Evolutionary conservation across 352 stramenopile genomes (phyloP).

Genomic region (Globisporangium acanthophoron): DNA sequence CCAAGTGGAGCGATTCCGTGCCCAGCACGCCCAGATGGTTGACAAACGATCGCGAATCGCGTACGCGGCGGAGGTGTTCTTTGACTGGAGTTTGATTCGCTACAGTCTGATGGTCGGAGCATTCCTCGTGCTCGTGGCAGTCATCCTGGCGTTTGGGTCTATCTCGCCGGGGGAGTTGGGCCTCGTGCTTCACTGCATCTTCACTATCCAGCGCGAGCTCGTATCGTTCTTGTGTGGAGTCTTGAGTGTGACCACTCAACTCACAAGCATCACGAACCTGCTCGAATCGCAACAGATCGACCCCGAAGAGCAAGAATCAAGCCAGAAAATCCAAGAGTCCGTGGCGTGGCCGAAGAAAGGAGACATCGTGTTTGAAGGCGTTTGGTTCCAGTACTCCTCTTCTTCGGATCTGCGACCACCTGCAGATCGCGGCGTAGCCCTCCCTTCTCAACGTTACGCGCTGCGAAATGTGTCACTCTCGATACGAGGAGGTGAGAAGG

Average conservation of each 20-base stretch:
- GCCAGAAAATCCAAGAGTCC: slow-evolving; percentile 7
- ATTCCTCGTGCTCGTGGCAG: slow-evolving; percentile 26
- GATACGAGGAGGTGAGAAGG: slow-evolving; percentile 1
- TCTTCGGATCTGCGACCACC: no score
- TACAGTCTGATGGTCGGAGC: slow-evolving; percentile 25
- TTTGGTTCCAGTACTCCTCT: slow-evolving; percentile 67
- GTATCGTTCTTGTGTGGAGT: slow-evolving; percentile 27
- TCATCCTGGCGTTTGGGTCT: slow-evolving; percentile 22
- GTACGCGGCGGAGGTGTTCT: slow-evolving; percentile 25
- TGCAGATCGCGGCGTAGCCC: no score
- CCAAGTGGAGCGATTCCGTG: slow-evolving; percentile 23
- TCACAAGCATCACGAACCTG: slow-evolving; percentile 31
- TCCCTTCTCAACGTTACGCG: neutral
- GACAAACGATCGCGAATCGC: slow-evolving; percentile 25
- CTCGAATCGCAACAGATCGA: slow-evolving; percentile 61
- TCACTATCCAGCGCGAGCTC: slow-evolving; percentile 28
- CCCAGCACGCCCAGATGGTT: slow-evolving; percentile 26
- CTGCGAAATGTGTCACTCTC: slow-evolving; percentile 3
- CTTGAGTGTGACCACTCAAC: slow-evolving; percentile 26
- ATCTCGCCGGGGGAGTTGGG: no score
- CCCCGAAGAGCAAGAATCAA: slow-evolving; percentile 17
- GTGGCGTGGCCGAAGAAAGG: slow-evolving; percentile 63
- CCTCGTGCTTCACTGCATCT: slow-evolving; percentile 8
- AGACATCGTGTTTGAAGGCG: slow-evolving; percentile 71
- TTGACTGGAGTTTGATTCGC: slow-evolving; percentile 22